phyloP scores from a whole-genome alignment of 106 monocot species.

The Allium fistulosum region DNA sequence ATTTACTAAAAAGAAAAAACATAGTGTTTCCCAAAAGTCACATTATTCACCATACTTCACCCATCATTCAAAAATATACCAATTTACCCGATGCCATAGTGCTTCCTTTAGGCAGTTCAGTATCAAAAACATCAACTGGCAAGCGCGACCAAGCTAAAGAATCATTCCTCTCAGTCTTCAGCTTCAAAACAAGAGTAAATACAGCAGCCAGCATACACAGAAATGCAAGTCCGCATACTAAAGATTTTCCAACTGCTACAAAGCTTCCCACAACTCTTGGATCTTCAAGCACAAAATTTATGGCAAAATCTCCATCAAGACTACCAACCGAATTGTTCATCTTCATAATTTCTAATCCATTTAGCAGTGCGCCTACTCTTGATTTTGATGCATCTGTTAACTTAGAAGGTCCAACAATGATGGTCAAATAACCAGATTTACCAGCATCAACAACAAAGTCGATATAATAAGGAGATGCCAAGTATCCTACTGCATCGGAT shows the following conservation, averaged over 20 bases:
- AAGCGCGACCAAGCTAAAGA: slow-evolving; percentile 37
- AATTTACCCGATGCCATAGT: slow-evolving; percentile 22
- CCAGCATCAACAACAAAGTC: slow-evolving; percentile 55
- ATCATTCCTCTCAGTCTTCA: slow-evolving; percentile 40
- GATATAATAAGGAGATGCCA: slow-evolving; percentile 77
- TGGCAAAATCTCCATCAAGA: slow-evolving; percentile 33
- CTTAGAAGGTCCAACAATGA: slow-evolving; percentile 45
- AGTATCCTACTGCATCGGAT: slow-evolving; percentile 33
- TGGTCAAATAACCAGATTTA: slow-evolving; percentile 22
- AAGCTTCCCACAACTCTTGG: slow-evolving; percentile 11
- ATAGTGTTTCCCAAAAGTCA: neutral
- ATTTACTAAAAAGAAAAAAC: no score
- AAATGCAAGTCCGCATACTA: slow-evolving; percentile 51
- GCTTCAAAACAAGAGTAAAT: slow-evolving; percentile 38
- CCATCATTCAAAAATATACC: slow-evolving; percentile 13
- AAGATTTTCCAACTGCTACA: slow-evolving; percentile 24
- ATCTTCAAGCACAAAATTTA: slow-evolving; percentile 15
- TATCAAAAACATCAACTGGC: slow-evolving; percentile 34
- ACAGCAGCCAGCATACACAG: slow-evolving; percentile 23
- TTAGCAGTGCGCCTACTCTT: slow-evolving; percentile 50
- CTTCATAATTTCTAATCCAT: slow-evolving; percentile 90
- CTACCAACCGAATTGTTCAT: slow-evolving; percentile 56
- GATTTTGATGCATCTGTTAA: slow-evolving; percentile 21
- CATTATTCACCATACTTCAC: neutral
- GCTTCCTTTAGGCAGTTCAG: slow-evolving; percentile 16